Evolutionary conservation across 169 alveolate genomes (phyloP), one percentile per base, ranked within the genome.

Genomic region (Amoebophrya sp.): DNA sequence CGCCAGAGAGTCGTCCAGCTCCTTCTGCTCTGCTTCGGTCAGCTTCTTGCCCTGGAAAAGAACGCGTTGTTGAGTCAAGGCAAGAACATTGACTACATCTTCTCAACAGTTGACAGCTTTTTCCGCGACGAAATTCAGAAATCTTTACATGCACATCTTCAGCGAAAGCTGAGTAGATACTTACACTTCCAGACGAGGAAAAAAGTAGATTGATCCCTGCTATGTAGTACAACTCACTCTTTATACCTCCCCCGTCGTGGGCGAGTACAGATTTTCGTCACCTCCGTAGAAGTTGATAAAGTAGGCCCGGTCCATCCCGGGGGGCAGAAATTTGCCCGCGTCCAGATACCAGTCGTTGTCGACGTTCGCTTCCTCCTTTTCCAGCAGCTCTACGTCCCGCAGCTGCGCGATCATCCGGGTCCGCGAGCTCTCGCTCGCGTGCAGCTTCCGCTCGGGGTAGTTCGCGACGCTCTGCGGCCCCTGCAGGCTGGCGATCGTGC

Each of bases 1-100:
- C 83, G 83, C 29, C 35, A 7, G 1, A 1, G 35, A 0, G 83
- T 66, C 83, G 35, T 7, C 83, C 35, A 66, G 29, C 35, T 7
- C 83, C 83, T 66, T 66, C 83, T 66, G 83, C 32, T 66, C 83
- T 7, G 83, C 83, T 25, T 66, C 83, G 38, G 35, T 66, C 39
- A 66, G 83, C 83, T 66, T 66, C 83, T 66, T 66, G 29, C 66
- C 66, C 66, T 47, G n/a, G n/a, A n/a, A n/a, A n/a, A n/a, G n/a
- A n/a, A n/a, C n/a, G n/a, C n/a, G n/a, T n/a, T n/a, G n/a, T n/a
- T n/a, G n/a, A n/a, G n/a, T n/a, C n/a, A n/a, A n/a, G n/a, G n/a
- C n/a, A n/a, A n/a, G n/a, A n/a, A n/a, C n/a, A n/a, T n/a, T n/a
- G n/a, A n/a, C n/a, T n/a, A n/a, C n/a, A n/a, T n/a, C n/a, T n/a